Base-by-base conservation (phyloP, 148 eudicot genomes). In the Nepenthes gracilis region DNA sequence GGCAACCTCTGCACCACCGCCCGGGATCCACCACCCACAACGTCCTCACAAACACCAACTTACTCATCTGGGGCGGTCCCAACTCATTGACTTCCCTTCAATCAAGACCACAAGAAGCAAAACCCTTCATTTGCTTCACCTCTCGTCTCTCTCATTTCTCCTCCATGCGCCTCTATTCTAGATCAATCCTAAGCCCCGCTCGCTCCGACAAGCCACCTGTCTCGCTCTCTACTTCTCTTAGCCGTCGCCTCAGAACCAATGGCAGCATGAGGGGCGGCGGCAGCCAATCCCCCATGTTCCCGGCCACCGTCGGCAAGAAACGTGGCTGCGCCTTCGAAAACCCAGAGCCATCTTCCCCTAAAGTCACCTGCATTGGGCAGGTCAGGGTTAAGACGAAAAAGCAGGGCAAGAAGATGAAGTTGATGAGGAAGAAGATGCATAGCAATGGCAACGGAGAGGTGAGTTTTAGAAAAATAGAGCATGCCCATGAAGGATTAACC, bases 291-390 rank as follows among this genome's bases (percentile, higher is more conserved):
- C 88, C 93, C 0, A 76, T 83, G 80, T 84, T 81, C 57, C 75
- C 85, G 10, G 61, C 80, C 1, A 47, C 35, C 33, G 35, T 4
- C 43, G 32, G 69, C 10, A 79, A 80, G 71, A 77, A 75, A 55
- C 54, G 62, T 13, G 78, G 79, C n/a, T 69, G 75, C 23, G 77
- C 63, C 1, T 80, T 84, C 35, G 94, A 90, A 0, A 86, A 82
- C 65, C 85, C 86, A 1, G 96, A 88, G 62, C 94, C 93, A 1
- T 88, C 97, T 55, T 92, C 97, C 0, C 97, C 97, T 0, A 92
- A 92, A 36, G 97, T 92, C 12, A 92, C 97, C 2, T 92, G 97
- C 64, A 92, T 92, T 61, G 97, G 96, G 2, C 96, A 92, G 12
- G 97, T 92, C 0, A 69, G 94, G 2, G 94, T 92, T 1, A 92